Evolutionary conservation across 495 filamentous ascomycete genomes (phyloP).

Genomic region (Aspergillus coremiiformis): DNA sequence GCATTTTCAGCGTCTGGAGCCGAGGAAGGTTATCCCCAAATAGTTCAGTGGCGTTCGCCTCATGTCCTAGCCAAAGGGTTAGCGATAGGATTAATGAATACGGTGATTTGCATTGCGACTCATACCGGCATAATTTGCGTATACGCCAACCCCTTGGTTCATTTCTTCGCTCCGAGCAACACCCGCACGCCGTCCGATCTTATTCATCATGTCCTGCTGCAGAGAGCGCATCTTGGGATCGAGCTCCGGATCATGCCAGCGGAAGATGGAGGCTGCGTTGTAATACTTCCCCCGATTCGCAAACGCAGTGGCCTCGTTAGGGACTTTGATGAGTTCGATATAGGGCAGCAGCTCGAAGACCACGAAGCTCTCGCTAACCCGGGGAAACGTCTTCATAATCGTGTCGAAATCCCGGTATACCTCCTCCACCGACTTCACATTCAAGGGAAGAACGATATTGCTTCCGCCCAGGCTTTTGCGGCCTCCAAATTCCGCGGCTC

Average conservation of each 20-base stretch:
- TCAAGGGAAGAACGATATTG: not conserved
- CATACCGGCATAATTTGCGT: slow-evolving; percentile 25
- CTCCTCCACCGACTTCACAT: slow-evolving; percentile 24
- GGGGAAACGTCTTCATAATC: not conserved
- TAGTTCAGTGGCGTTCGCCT: slow-evolving; percentile 20
- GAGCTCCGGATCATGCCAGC: no score
- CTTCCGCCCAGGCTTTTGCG: slow-evolving; percentile 11
- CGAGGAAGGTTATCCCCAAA: slow-evolving; percentile 33
- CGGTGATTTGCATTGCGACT: slow-evolving; percentile 13
- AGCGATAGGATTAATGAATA: no score
- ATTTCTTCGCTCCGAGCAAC: no score
- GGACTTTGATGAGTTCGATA: slow-evolving; percentile 5
- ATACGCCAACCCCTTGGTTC: slow-evolving; percentile 13
- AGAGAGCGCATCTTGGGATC: no score
- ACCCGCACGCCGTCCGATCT: no score
- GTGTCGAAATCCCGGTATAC: slow-evolving; percentile 11
- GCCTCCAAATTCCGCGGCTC: no score
- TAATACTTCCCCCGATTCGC: slow-evolving; percentile 9
- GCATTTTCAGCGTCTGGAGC: slow-evolving; percentile 32
- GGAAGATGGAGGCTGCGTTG: slow-evolving; percentile 11
- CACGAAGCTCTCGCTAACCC: slow-evolving; percentile 9
- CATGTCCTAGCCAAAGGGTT: slow-evolving; percentile 26
- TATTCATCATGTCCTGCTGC: no score
- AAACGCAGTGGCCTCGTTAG: slow-evolving; percentile 11
- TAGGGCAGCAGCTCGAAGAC: not conserved